Base-by-base conservation (phyloP, 2,329 filamentous ascomycete genomes). In the Lasiodiplodia theobromae region DNA sequence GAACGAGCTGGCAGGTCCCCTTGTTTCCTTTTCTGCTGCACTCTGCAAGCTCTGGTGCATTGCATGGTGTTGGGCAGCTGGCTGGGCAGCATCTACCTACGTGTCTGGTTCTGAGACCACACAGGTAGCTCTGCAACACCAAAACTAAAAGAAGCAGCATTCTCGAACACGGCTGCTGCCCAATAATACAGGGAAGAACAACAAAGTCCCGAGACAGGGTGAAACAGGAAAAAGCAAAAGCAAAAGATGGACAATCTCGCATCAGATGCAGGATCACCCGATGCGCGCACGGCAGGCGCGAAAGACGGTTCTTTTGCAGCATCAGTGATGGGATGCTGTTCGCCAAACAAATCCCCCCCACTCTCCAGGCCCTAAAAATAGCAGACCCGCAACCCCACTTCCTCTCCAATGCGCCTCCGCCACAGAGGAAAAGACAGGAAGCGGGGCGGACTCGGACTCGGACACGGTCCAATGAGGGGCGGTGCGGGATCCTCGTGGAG, bases 211-310 rank as follows among this genome's bases (percentile, higher is more conserved):
- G 44, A 64, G 47, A 64, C 60, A 52, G 14, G 28, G 8, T 40
- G 60, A 64, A 64, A 64, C 60, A 25, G 8, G 47, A 28, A 38
- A 52, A 52, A 34, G 31, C 31, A 34, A 34, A 63, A 51, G 18
- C 23, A 34, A 51, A 37, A 31, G 28, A 12, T 14, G 34, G 56
- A 23, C 21, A 31, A 47, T 51, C 58, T 37, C 58, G 58, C 58
- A 63, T 63, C 58, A 63, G 58, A 63, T 37, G 44, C 25, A 23
- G 16, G 38, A 11, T 31, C 16, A n/a, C n/a, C 40, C 57, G n/a
- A 44, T 31, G 57, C 57, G 37, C 11, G 23, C 8, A 28, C 51
- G 31, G 51, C 18, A 53, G 49, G 10, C 6, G n/a, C 49, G 23
- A 21, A n/a, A 51, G 49, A 18, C 44, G n/a, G 44, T 47, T 16